Base-by-base conservation (phyloP, 306 rosid genomes). In the Hippophae tibetana region DNA sequence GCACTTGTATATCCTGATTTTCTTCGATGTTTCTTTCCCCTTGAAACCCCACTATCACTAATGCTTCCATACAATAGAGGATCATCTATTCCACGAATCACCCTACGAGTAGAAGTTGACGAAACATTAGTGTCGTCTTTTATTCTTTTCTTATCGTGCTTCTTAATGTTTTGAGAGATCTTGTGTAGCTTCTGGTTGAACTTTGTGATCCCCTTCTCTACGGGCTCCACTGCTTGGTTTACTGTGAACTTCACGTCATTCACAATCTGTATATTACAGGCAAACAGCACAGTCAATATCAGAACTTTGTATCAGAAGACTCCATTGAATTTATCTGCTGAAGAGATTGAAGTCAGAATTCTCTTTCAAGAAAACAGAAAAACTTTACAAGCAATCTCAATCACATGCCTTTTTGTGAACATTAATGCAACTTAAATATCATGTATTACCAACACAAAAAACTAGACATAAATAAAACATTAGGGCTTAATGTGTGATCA, bases 71-170 rank as follows among this genome's bases (percentile, higher is more conserved):
- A 73, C 83, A 93, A 73, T 38, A 88, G 86, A 56, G 99, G 97
- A 59, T 93, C 99, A 55, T 93, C 99, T 6, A 93, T 93, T 61
- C 99, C 99, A 57, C 90, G 95, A 66, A 93, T 88, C 70, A 93
- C 86, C 73, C 79, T 86, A 66, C 57, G 69, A 27, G 83, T 51
- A 68, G 85, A 85, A 9, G 89, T 66, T 12, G 84, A 63, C 12
- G 62, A 47, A 1, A 93, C 72, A 69, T 78, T 85, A 75, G 89
- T 88, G 76, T 93, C 99, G 65, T 93, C 99, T 82, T 77, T 86
- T 23, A 78, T 74, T 74, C 89, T 85, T 76, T 86, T 76, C 76
- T 69, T 81, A 66, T 85, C 96, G 45, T 78, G 80, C 74, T 69
- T 92, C 84, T 88, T 92, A 14, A 92, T 88, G 82, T 92, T 92